These are phyloP conservation scores for Ceratobasidium sp. DNA, from an alignment of 1,284 basidiomycete genomes.

Conservation along the genomic window DNA sequence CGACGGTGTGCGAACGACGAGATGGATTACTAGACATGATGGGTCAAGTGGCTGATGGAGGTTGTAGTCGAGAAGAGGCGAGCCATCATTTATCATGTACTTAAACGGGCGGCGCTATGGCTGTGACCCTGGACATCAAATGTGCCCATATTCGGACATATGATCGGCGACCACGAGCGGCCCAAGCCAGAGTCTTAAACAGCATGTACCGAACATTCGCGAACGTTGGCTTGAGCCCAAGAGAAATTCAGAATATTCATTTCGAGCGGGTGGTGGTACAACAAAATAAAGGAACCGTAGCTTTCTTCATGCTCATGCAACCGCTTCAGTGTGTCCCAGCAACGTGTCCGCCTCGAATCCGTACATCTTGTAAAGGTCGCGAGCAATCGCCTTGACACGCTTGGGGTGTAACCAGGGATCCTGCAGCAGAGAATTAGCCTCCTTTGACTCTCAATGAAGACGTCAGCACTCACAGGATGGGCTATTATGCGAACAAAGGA, in stretches of 20 bases:
- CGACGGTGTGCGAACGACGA: not conserved
- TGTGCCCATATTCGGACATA: not conserved
- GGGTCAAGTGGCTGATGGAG: conserved; percentile 1
- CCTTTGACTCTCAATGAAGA: conserved; percentile 10
- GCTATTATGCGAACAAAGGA: conserved; percentile 32
- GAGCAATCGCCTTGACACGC: conserved; percentile 39
- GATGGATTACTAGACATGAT: not conserved
- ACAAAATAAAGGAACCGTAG: conserved; percentile 11
- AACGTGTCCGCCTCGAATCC: conserved; percentile 31
- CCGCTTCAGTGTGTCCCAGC: not conserved
- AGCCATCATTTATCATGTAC: not conserved
- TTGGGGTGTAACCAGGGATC: conserved; percentile 35
- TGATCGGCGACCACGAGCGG: conserved; percentile 2
- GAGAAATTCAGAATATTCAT: not conserved
- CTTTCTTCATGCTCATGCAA: conserved; percentile 3
- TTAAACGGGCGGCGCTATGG: conserved; percentile 25
- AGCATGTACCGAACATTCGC: conserved; percentile 4
- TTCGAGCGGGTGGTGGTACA: not conserved
- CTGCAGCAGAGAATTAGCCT: conserved; percentile 4
- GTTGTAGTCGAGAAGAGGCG: not conserved
- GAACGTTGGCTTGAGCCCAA: not conserved
- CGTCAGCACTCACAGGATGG: conserved; percentile 20
- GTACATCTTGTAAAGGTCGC: conserved; percentile 33
- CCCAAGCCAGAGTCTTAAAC: not conserved
- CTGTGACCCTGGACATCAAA: conserved; percentile 3